These are phyloP conservation scores for Penicillium olsonii DNA, from an alignment of 2,329 filamentous ascomycete genomes.

Conservation along the genomic window DNA sequence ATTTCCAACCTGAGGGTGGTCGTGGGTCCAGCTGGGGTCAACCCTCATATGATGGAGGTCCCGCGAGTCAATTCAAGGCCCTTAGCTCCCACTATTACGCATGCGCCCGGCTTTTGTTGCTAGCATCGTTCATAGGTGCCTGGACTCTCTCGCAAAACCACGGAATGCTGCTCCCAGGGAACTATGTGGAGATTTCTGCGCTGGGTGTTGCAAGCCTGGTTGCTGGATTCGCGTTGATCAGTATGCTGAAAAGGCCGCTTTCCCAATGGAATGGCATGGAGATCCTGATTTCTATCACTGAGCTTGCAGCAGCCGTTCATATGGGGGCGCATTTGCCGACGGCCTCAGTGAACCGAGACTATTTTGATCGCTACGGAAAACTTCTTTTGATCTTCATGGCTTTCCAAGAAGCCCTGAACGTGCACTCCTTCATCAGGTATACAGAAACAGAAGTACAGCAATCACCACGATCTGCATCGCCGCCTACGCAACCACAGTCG, in stretches of 20 bases:
- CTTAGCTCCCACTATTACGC: constrained; percentile 26
- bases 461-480: constrained; percentile 5
- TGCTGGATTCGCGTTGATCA: constrained; percentile 43
- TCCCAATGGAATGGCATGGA: constrained; percentile 41
- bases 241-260: constrained; percentile 39
- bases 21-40: constrained; percentile 23
- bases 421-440: constrained; percentile 29
- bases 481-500: constrained; percentile 7
- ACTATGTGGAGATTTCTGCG: constrained; percentile 41
- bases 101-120: constrained; percentile 32
- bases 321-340: constrained; percentile 38
- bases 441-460: constrained; percentile 9
- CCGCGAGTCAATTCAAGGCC: constrained; percentile 10
- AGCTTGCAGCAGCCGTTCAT: constrained; percentile 41
- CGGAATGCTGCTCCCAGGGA: constrained; percentile 33
- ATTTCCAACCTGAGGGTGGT: constrained; percentile 34
- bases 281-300: constrained; percentile 40
- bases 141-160: constrained; percentile 38
- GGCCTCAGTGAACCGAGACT: constrained; percentile 31
- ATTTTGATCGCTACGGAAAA: constrained; percentile 43
- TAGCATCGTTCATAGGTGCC: constrained; percentile 31
- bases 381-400: constrained; percentile 42
- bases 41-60: constrained; percentile 5
- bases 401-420: constrained; percentile 38
- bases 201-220: constrained; percentile 42